Conservation (phyloP, 1,284 basidiomycete species). For the Veloboletus limbatus region DNA sequence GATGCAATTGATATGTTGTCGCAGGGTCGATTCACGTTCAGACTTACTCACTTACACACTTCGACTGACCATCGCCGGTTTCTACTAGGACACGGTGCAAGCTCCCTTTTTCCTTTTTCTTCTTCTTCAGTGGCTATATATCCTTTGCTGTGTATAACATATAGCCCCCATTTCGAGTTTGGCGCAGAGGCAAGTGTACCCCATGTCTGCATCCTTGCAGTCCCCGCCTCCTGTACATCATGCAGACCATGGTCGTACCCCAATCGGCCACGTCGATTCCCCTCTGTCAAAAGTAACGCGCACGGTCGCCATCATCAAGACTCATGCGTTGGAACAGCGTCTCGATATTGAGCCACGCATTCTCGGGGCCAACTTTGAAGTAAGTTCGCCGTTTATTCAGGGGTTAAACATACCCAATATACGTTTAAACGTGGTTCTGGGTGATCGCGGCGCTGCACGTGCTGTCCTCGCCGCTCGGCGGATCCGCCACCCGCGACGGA, state of each 20-base stretch:
- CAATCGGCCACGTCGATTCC: constrained; percentile 9
- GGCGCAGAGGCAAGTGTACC: constrained; percentile 13
- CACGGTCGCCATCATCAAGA: constrained; percentile 77
- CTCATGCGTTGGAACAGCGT: constrained; percentile 63
- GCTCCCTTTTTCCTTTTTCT: constrained; percentile 11
- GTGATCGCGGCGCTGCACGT: constrained; percentile 13
- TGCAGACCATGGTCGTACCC: constrained; percentile 7
- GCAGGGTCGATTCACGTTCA: constrained; percentile 15
- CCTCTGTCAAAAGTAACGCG: constrained; percentile 42
- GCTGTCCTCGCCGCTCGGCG: constrained; percentile 8
- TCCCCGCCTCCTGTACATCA: constrained; percentile 17
- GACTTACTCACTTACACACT: constrained; percentile 20
- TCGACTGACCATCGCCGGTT: constrained; percentile 7
- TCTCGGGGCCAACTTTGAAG: constrained; percentile 74
- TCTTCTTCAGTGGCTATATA: constrained; percentile 10
- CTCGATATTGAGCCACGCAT: constrained; percentile 76
- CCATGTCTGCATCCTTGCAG: constrained; percentile 23
- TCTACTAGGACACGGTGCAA: too few relatives aligned
- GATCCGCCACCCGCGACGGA: constrained; percentile 11
- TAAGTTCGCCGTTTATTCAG: constrained; percentile 32
- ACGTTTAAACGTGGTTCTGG: constrained; percentile 3
- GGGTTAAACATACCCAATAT: neutral
- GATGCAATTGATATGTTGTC: constrained; percentile 13
- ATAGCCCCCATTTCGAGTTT: constrained; percentile 5
- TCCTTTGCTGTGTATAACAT: constrained; percentile 24